Evolutionary conservation across 192 early-diverging fungal genomes (phyloP).

Genomic region (Geranomyces michiganensis): DNA sequence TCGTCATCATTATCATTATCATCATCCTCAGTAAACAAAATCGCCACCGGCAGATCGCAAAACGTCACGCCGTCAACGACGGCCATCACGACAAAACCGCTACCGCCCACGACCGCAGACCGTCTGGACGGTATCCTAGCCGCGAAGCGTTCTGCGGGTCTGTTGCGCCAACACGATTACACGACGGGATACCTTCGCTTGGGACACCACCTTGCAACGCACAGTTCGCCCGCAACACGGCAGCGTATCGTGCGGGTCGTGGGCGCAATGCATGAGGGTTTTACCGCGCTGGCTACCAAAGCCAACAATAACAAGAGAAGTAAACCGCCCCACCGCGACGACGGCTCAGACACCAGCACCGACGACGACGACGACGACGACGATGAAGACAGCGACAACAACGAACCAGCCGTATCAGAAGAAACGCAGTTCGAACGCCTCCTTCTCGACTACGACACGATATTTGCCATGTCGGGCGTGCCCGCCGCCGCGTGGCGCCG

Average conservation of each 20-base stretch:
- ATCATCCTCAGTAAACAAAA: too few relatives aligned
- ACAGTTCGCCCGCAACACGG: slow-evolving; percentile 37
- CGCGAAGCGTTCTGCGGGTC: slow-evolving; percentile 86
- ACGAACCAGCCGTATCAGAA: slow-evolving; percentile 61
- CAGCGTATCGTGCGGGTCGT: slow-evolving; percentile 80
- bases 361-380: slow-evolving; percentile 52
- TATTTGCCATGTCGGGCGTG: slow-evolving; percentile 85
- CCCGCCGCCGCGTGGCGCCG: slow-evolving; percentile 91
- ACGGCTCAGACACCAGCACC: slow-evolving; percentile 68
- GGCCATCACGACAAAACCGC: neutral
- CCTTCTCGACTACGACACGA: slow-evolving; percentile 84
- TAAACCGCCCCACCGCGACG: too few relatives aligned
- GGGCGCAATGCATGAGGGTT: slow-evolving; percentile 78
- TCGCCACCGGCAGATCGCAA: too few relatives aligned
- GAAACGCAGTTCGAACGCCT: slow-evolving; percentile 89
- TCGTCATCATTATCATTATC: too few relatives aligned
- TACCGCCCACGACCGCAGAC: neutral
- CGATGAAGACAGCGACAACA: too few relatives aligned
- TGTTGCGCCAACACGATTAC: slow-evolving; percentile 89
- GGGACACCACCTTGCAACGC: slow-evolving; percentile 78
- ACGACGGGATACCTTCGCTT: slow-evolving; percentile 81
- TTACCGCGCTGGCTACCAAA: slow-evolving; percentile 76
- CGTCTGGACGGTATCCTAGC: slow-evolving; percentile 82
- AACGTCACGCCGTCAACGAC: neutral
- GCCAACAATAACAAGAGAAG: slow-evolving; percentile 86